These are phyloP conservation scores for Raphanus hybrid DNA, from an alignment of 441 rosid genomes.

Conservation along the genomic window DNA sequence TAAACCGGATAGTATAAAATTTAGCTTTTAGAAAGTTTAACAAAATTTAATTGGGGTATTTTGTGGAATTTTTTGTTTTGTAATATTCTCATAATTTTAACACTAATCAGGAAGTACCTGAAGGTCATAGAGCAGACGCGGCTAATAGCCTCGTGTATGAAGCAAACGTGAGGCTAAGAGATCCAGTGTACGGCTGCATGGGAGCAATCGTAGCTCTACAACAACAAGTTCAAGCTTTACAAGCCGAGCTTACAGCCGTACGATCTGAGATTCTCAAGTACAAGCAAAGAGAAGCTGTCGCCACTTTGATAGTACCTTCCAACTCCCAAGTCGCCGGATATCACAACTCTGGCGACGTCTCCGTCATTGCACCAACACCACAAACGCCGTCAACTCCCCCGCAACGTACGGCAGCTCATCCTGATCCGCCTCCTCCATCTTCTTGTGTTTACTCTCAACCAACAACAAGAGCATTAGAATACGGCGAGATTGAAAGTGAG, in stretches of 20 bases:
- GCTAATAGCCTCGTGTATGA: constrained; percentile 75
- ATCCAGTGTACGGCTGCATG: constrained; percentile 83
- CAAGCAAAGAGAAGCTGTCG: constrained; percentile 61
- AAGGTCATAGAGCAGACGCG: constrained; percentile 67
- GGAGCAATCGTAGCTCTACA: constrained; percentile 76
- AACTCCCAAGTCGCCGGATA: constrained; percentile 55
- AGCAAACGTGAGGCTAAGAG: constrained; percentile 79
- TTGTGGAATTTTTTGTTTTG: background rate
- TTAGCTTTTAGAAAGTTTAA: too few relatives aligned
- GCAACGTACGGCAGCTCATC: constrained; percentile 45
- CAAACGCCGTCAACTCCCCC: constrained; percentile 41
- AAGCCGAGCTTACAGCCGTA: constrained; percentile 64
- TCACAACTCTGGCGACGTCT: constrained; percentile 62
- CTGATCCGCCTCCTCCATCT: constrained; percentile 47
- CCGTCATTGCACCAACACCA: constrained; percentile 55
- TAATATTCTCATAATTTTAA: background rate
- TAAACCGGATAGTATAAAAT: too few relatives aligned
- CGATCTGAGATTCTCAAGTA: constrained; percentile 66
- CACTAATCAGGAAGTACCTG: constrained; percentile 79
- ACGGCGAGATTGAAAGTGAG: constrained; percentile 64
- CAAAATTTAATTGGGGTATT: too few relatives aligned
- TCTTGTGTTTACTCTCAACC: constrained; percentile 68
- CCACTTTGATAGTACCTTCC: constrained; percentile 43
- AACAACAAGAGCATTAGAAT: constrained; percentile 48
- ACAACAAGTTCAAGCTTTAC: constrained; percentile 69